Conservation (phyloP, 148 eudicot genomes). For the Chenopodium suecicum region DNA sequence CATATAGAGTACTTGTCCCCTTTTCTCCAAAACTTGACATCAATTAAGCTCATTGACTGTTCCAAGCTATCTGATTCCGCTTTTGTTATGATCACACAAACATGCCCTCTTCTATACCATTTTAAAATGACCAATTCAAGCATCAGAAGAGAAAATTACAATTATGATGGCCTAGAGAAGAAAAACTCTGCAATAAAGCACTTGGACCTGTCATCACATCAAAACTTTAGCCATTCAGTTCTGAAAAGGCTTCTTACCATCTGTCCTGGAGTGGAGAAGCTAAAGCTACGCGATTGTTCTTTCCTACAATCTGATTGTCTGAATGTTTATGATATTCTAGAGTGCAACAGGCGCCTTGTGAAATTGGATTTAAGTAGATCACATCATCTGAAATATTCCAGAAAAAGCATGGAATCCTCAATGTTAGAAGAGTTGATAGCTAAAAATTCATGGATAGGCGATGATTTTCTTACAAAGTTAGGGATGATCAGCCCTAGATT, state of each 20-base stretch:
- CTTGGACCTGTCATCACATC: constrained; percentile 10
- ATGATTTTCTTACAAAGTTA: constrained; percentile 19
- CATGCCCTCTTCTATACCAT: constrained; percentile 16
- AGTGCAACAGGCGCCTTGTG: not conserved
- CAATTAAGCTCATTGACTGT: constrained; percentile 6
- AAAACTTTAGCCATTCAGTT: not conserved
- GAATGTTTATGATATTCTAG: constrained; percentile 28
- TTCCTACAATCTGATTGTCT: not conserved
- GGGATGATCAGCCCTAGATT: constrained; percentile 19
- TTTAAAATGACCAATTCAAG: constrained; percentile 19
- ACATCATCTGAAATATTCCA: constrained; percentile 10
- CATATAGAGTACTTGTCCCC: constrained; percentile 15
- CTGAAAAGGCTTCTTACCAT: constrained; percentile 12
- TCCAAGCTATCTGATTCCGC: constrained; percentile 22
- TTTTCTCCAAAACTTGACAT: constrained; percentile 22
- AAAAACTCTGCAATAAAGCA: constrained; percentile 4
- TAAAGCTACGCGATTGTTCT: constrained; percentile 9
- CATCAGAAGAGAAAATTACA: constrained; percentile 21
- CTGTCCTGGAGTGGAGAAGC: constrained; percentile 25
- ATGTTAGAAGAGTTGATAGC: constrained; percentile 15
- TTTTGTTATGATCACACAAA: constrained; percentile 23
- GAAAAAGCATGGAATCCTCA: constrained; percentile 1
- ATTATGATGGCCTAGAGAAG: not conserved
- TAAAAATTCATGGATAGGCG: constrained; percentile 13
- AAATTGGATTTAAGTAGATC: not conserved